A percentile compares a stretch with the other conserved stretches of the same genome.
These are phyloP conservation scores for Musa itinerans DNA, from an alignment of 176 grass and related monocot genomes.

Conservation along the genomic window DNA sequence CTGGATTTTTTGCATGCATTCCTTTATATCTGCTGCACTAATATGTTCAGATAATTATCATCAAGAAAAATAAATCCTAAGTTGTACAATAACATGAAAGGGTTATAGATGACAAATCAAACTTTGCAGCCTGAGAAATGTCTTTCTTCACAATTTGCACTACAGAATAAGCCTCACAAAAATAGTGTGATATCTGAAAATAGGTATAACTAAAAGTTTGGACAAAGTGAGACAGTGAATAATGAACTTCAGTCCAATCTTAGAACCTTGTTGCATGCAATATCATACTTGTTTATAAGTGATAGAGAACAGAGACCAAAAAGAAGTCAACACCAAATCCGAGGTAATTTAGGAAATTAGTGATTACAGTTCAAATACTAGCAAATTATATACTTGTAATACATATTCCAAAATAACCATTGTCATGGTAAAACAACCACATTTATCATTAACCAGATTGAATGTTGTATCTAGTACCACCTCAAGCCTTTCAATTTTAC, in stretches of 20 bases:
- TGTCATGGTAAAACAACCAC: not conserved
- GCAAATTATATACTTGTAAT: not conserved
- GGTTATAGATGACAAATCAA: not conserved
- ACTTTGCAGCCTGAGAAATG: not conserved
- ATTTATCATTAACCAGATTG: not conserved
- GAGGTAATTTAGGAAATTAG: not conserved
- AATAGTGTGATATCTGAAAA: too few species aligned
- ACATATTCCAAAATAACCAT: not conserved
- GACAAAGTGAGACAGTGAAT: too few species aligned
- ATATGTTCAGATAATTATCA: not conserved
- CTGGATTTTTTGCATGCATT: conserved; percentile 62
- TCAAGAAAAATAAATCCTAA: not conserved
- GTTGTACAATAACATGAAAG: not conserved
- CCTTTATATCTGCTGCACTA: conserved; percentile 58
- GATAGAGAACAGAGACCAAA: not conserved
- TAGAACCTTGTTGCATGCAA: not conserved
- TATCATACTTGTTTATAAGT: not conserved
- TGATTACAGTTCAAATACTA: not conserved
- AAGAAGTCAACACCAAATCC: not conserved
- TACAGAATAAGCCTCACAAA: not conserved
- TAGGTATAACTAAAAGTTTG: too few species aligned
- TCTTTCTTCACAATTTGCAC: not conserved
- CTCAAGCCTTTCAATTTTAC: not conserved
- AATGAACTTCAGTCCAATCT: not conserved
- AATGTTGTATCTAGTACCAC: not conserved